These are phyloP conservation scores for Cercospora citrullina DNA, from an alignment of 2,329 filamentous ascomycete genomes.

Conservation along the genomic window DNA sequence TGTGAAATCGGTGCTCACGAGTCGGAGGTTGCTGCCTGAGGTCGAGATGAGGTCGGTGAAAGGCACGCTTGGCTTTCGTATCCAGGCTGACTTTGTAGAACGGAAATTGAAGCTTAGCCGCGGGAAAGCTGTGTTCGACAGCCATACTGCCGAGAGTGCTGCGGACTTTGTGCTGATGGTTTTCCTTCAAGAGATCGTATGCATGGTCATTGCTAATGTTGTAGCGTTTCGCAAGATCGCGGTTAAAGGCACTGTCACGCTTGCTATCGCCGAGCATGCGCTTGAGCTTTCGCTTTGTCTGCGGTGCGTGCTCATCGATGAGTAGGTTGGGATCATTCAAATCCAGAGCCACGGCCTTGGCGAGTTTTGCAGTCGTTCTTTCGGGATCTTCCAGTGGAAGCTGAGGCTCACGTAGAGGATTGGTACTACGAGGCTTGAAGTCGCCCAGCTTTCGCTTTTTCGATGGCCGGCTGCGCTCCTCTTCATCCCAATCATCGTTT, in stretches of 20 bases:
- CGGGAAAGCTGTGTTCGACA: constrained; percentile 93
- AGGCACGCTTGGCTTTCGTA: constrained; percentile 71
- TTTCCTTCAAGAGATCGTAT: constrained; percentile 94
- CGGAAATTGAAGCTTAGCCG: constrained; percentile 86
- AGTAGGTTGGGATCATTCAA: constrained; percentile 85
- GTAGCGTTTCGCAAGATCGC: constrained; percentile 77
- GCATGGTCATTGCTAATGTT: constrained; percentile 96
- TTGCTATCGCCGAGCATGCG: constrained; percentile 56
- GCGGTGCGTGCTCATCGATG: constrained; percentile 71
- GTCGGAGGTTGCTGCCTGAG: constrained; percentile 58
- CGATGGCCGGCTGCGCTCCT: constrained; percentile 44
- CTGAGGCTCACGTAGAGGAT: constrained; percentile 25
- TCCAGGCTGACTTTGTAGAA: constrained; percentile 89
- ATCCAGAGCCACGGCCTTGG: constrained; percentile 79
- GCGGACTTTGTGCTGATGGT: constrained; percentile 92
- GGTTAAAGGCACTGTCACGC: constrained; percentile 68
- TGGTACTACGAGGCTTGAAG: constrained; percentile 23
- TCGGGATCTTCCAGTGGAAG: constrained; percentile 76
- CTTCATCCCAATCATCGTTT: constrained; percentile 38
- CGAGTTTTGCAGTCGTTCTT: constrained; percentile 67
- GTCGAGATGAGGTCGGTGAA: constrained; percentile 76
- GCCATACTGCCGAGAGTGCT: constrained; percentile 86
- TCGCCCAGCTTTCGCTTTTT: constrained; percentile 65
- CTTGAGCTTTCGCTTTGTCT: constrained; percentile 57
- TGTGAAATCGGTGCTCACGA: constrained; percentile 69